Base-by-base conservation (phyloP, 345 rosid species). In the Gossypium herbaceum region DNA sequence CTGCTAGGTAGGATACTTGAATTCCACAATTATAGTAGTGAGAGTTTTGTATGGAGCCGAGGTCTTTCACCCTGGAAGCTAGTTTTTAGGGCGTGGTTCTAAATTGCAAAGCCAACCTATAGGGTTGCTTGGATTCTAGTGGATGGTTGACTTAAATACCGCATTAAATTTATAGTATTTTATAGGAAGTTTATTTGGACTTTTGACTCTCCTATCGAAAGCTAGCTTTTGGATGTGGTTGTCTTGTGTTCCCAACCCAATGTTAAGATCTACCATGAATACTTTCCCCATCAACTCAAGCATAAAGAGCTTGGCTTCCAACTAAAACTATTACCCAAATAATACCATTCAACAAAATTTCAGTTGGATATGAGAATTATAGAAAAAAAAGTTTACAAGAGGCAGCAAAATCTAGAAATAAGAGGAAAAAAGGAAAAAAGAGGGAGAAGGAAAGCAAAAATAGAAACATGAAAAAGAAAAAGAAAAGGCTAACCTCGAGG, bases 401-500 rank as follows among this genome's bases (percentile, higher is more conserved):
- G 58, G 63, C 47, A 73, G n/a, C 58, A 17, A 60, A 43, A 17
- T 34, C 41, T 1, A 34, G 41, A 34, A 34, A 34, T 34, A 5
- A 34, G 41, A 34, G 41, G 41, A 34, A 34, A 5, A 34, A 5
- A 7, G 7, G 41, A 34, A 34, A 34, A 34, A 34, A 34, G 41
- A 5, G 41, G 7, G 41, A 34, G 41, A 34, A 54, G 58, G 22
- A 54, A 54, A 68, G 13, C 48, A 27, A 34, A 59, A 27, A 69
- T 34, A 64, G 13, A 47, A 48, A 20, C 29, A 20, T 5, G 22
- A 69, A 67, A 34, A 55, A 7, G 10, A 13, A 22, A 8, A 12
- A 20, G 10, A 24, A 20, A 6, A 54, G 67, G 57, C 76, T 7
- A 34, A 91, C 94, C 92, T 91, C 84, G 22, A 88, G 81, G 81